phyloP scores from a whole-genome alignment of 176 grass and related monocot species.

The Metroxylon sagu region DNA sequence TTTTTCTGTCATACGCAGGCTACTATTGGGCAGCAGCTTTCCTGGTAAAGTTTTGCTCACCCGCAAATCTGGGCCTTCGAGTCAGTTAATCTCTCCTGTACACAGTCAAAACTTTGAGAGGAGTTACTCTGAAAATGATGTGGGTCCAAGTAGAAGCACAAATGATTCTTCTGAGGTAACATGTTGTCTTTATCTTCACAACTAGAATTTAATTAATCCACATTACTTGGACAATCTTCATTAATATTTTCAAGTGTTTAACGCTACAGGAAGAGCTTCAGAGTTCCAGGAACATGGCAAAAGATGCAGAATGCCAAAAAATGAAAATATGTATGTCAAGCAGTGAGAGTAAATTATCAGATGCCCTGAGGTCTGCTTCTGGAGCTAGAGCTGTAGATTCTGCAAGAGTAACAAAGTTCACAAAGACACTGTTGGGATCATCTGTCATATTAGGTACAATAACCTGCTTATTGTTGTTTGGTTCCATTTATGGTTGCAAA shows the following conservation, averaged over 20 bases:
- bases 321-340: conserved; percentile 44
- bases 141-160: conserved; percentile 32
- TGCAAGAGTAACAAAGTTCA: conserved; percentile 81
- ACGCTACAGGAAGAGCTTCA: conserved; percentile 37
- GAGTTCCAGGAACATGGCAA: conserved; percentile 34
- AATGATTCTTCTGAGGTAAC: conserved; percentile 50
- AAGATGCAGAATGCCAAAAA: conserved; percentile 33
- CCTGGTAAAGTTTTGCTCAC: conserved; percentile 80
- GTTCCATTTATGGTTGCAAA: background rate
- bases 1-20: conserved; percentile 26
- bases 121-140: conserved; percentile 47
- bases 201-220: no score
- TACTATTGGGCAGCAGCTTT: conserved; percentile 84
- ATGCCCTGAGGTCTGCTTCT: conserved; percentile 68
- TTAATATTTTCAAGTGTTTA: no score
- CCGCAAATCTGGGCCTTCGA: conserved; percentile 51
- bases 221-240: no score
- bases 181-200: no score
- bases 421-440: conserved; percentile 64
- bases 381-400: conserved; percentile 95
- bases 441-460: conserved; percentile 77
- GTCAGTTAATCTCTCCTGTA: conserved; percentile 29
- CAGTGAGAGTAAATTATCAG: conserved; percentile 39
- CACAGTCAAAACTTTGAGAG: conserved; percentile 27
- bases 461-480: background rate